A percentile compares a stretch with the other conserved stretches of the same genome.
phyloP scores from a whole-genome alignment of 441 rosid genomes.

The Euphorbia neoarborescens region DNA sequence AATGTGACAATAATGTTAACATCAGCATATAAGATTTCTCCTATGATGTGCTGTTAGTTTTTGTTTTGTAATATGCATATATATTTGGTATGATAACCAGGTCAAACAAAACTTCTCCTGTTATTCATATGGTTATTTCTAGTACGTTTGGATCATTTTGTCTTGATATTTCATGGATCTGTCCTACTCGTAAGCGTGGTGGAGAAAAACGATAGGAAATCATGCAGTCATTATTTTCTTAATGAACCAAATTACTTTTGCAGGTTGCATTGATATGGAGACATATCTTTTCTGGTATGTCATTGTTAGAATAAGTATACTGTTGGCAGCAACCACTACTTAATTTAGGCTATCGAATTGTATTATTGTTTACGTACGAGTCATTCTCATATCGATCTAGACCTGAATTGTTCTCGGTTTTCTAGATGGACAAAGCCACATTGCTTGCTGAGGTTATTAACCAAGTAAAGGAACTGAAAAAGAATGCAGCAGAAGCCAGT shows the following conservation, averaged over 20 bases:
- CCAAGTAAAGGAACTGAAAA: constrained; percentile 50
- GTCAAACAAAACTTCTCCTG: constrained; percentile 3
- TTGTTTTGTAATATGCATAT: not conserved
- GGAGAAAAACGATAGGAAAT: not conserved
- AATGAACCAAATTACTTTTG: constrained; percentile 20
- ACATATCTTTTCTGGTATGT: constrained; percentile 23
- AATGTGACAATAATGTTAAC: not conserved
- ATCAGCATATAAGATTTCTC: not conserved
- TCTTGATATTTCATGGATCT: not conserved
- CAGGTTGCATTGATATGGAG: constrained; percentile 25
- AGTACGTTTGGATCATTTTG: not conserved
- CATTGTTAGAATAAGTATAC: constrained; percentile 9
- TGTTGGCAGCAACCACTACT: constrained; percentile 1
- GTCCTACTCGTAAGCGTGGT: not conserved
- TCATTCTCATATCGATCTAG: not conserved
- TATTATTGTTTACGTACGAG: not conserved
- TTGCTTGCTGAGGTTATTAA: constrained; percentile 54
- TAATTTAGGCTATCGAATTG: not conserved
- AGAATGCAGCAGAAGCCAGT: constrained; percentile 40
- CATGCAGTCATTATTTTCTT: not conserved
- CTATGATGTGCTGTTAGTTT: not conserved
- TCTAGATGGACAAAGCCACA: constrained; percentile 66
- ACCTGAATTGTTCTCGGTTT: constrained; percentile 2
- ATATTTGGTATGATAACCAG: not conserved
- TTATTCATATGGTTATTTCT: not conserved